Base-by-base conservation (phyloP, 768 basidiomycete genomes). In the Tulasnella sp. region DNA sequence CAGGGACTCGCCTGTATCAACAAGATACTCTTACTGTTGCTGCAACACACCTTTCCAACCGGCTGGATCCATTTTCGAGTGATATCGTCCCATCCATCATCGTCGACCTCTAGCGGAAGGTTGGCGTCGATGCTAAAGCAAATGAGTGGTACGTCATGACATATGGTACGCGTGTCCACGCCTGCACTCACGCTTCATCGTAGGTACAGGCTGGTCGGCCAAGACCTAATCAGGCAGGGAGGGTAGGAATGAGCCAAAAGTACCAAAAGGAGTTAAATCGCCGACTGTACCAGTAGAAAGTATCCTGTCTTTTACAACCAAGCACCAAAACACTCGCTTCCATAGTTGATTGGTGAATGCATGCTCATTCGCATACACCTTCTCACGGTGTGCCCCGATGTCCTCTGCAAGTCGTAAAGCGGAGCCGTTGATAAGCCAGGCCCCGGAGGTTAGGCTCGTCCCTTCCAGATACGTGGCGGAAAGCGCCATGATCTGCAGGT, bases 31-130 rank as follows among this genome's bases (percentile, higher is more conserved):
- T 15, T 15, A 38, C 34, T 38, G 7, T 5, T 7, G 7, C 34
- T 7, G 5, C 34, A 48, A 52, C 51, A 5, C 34, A 52, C 51
- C 51, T 76, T 79, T 4, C 72, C 75, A 7, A 71, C 65, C 1
- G 87, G 88, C 67, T 88, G 87, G 52, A 78, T 73, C 69, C 85
- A 88, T 15, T 76, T 77, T 34, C 76, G 73, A 1, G 75, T 72
- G 0, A 80, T 79, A 64, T 73, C 71, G 17, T 81, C 76, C 89
- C 88, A 92, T 67, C 82, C 90, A 67, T 85, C 83, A 63, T 86
- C 85, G 64, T 94, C 88, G 17, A 90, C 84, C 69, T 90, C 88
- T 4, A 82, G 71, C 1, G 83, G 83, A 11, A 77, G 73, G 55
- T 88, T 86, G 4, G 84, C 73, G 64, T 91, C 87, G 65, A 86